These are phyloP conservation scores for Aegilops tauschii DNA, from an alignment of 176 grass and related monocot species.

Conservation along the genomic window DNA sequence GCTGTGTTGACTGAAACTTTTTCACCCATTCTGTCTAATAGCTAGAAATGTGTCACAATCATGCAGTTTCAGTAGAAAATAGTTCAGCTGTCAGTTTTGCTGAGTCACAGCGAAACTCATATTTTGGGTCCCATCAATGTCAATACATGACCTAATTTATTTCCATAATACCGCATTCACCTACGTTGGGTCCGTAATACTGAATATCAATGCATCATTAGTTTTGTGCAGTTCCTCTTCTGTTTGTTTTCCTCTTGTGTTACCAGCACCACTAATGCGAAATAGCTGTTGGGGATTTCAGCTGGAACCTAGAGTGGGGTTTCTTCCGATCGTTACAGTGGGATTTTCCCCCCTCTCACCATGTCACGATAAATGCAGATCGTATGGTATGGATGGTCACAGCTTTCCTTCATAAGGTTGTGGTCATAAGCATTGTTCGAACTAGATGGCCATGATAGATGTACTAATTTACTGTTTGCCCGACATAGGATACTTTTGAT, in stretches of 20 bases:
- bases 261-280: background rate
- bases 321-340: background rate
- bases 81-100: background rate
- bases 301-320: background rate
- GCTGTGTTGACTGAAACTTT: background rate
- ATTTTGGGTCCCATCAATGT: background rate
- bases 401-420: background rate
- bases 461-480: conserved; percentile 5
- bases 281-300: background rate
- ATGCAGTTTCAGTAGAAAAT: conserved; percentile 23
- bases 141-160: background rate
- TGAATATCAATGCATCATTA: background rate
- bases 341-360: background rate
- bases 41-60: conserved; percentile 17
- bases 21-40: conserved; percentile 26
- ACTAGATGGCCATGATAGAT: background rate
- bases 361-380: conserved; percentile 14
- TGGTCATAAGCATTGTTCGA: conserved; percentile 9
- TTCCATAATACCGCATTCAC: background rate
- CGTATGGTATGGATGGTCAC: conserved; percentile 1
- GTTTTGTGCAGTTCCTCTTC: background rate
- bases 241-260: background rate
- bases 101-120: background rate
- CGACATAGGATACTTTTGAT: conserved; percentile 51
- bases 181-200: background rate